Percentiles rank a stretch among this genome's conserved stretches.
Conservation (phyloP, 148 eudicot species). For the Camellia lanceoleosa region DNA sequence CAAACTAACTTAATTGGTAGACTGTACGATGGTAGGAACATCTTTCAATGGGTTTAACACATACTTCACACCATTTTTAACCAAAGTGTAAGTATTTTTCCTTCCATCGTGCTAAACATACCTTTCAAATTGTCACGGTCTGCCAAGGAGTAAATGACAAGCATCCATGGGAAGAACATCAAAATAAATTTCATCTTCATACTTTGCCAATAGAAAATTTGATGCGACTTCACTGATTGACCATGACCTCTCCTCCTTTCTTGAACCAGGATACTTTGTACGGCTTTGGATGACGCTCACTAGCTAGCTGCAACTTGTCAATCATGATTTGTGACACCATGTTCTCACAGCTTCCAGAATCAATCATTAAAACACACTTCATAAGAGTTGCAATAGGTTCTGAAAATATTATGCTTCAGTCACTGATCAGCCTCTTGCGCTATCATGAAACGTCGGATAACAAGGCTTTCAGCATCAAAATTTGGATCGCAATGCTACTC, state of each 20-base stretch:
- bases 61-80: no score
- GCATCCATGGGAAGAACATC: no score
- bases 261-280: background rate
- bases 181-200: background rate
- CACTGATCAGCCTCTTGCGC: background rate
- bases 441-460: background rate
- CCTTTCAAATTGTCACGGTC: no score
- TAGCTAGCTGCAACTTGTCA: background rate
- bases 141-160: no score
- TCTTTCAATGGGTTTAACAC: no score
- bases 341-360: background rate
- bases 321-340: no score
- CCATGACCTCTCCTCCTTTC: background rate
- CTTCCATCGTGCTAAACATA: no score
- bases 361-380: slow-evolving; percentile 2
- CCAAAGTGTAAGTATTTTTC: no score
- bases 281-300: background rate
- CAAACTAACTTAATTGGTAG: background rate
- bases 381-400: background rate
- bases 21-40: background rate
- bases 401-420: background rate
- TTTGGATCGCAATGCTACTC: background rate
- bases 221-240: background rate
- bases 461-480: background rate
- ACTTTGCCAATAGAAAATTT: no score